Conservation (phyloP, 805 yeast genomes). For the Saccharomyces kudriavzevii region DNA sequence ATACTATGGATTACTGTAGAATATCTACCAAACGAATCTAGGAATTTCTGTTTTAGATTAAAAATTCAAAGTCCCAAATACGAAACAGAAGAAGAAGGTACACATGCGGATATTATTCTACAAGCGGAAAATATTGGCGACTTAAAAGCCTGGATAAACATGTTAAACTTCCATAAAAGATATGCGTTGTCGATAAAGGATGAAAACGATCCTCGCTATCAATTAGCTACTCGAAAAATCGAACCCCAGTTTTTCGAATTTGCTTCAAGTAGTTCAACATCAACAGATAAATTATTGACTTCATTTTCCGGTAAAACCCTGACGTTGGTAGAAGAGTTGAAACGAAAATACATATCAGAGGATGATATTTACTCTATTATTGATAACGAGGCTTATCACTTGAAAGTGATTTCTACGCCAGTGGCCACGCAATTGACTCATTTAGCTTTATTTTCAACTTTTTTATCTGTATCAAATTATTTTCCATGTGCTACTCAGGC, state of each 20-base stretch:
- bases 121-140: conserved; percentile 74
- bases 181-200: conserved; percentile 33
- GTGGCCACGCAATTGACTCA: conserved; percentile 59
- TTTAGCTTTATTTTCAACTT: conserved; percentile 55
- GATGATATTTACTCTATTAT: conserved; percentile 14
- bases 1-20: conserved; percentile 59
- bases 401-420: conserved; percentile 48
- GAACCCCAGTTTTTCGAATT: conserved; percentile 62
- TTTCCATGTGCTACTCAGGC: conserved; percentile 78
- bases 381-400: conserved; percentile 19
- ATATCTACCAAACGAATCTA: conserved; percentile 53
- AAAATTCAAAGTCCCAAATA: conserved; percentile 36
- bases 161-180: conserved; percentile 49
- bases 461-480: conserved; percentile 44
- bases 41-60: conserved; percentile 75
- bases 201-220: conserved; percentile 25
- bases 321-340: conserved; percentile 24
- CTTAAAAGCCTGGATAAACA: conserved; percentile 62
- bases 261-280: conserved; percentile 51
- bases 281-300: conserved; percentile 35
- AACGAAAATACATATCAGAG: conserved; percentile 13
- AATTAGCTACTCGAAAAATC: conserved; percentile 49
- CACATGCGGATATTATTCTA: conserved; percentile 35
- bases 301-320: conserved; percentile 12
- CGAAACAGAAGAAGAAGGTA: conserved; percentile 17